Conservation (phyloP, 169 alveolate species). For the Cardiosporidium cionae region DNA sequence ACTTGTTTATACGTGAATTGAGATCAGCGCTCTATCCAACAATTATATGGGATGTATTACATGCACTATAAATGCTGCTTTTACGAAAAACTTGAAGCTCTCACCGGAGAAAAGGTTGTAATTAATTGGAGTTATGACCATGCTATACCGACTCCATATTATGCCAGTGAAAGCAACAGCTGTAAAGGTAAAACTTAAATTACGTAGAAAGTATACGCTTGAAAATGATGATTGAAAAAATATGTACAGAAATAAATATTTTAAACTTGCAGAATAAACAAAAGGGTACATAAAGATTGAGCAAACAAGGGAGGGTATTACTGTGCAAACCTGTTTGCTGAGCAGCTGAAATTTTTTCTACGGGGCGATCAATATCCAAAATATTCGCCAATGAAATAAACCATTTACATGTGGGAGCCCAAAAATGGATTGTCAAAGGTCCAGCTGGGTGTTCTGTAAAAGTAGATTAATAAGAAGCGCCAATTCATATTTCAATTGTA, state of each 20-base stretch:
- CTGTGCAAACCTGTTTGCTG: conserved; percentile 76
- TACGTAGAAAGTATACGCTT: background rate
- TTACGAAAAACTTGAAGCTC: too few relatives aligned
- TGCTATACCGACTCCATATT: conserved; percentile 63
- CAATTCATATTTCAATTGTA: background rate
- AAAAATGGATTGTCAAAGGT: conserved; percentile 83
- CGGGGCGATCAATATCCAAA: conserved; percentile 71
- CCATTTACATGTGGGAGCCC: conserved; percentile 90
- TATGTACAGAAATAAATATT: background rate
- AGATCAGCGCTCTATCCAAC: too few relatives aligned
- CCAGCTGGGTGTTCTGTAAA: conserved; percentile 79
- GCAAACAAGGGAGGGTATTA: too few relatives aligned
- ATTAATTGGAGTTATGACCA: conserved; percentile 56
- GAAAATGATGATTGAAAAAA: background rate
- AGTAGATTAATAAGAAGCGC: background rate
- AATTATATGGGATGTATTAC: too few relatives aligned
- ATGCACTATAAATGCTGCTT: too few relatives aligned
- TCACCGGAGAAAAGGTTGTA: conserved; percentile 53
- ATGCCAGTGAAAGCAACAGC: conserved; percentile 63
- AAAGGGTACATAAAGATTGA: too few relatives aligned
- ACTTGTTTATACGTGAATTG: too few relatives aligned
- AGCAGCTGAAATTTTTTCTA: conserved; percentile 70
- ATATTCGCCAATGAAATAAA: conserved; percentile 79
- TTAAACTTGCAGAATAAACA: background rate
- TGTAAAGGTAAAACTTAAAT: conserved; percentile 1